A percentile compares a stretch with the other conserved stretches of the same genome.
phyloP scores from a whole-genome alignment of 305 asterid genomes.

The Fraxinus albicans region DNA sequence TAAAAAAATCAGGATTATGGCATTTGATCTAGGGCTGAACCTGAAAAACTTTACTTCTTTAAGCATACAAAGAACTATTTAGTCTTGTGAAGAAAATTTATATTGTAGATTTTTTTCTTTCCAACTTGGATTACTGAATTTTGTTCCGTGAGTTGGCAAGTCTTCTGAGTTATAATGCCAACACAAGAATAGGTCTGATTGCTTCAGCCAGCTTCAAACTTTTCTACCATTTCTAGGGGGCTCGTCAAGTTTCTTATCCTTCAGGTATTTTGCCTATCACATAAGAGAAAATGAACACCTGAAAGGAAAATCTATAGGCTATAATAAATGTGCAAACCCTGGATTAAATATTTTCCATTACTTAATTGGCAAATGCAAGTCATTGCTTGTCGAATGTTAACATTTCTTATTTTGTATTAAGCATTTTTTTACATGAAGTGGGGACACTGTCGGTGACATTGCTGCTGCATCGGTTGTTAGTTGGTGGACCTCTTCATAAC shows the following conservation, averaged over 20 bases:
- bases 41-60: not conserved
- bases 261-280: not conserved
- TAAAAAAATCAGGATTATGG: not conserved
- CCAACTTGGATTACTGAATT: not conserved
- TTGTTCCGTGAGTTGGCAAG: not conserved
- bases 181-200: not conserved
- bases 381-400: not conserved
- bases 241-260: not conserved
- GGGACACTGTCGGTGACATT: not conserved
- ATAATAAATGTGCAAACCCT: not conserved
- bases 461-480: not conserved
- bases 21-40: not conserved
- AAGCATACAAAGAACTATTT: not conserved
- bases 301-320: not conserved
- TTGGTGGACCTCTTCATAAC: not conserved
- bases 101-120: not conserved
- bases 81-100: not conserved
- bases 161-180: not conserved
- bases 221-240: not conserved
- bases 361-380: not conserved
- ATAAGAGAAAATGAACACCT: not conserved
- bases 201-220: not conserved
- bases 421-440: not conserved
- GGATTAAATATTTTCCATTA: not conserved
- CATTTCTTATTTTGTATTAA: not conserved